Base-by-base conservation (phyloP, 192 early-diverging fungal species). In the Paraglomus occultum region DNA sequence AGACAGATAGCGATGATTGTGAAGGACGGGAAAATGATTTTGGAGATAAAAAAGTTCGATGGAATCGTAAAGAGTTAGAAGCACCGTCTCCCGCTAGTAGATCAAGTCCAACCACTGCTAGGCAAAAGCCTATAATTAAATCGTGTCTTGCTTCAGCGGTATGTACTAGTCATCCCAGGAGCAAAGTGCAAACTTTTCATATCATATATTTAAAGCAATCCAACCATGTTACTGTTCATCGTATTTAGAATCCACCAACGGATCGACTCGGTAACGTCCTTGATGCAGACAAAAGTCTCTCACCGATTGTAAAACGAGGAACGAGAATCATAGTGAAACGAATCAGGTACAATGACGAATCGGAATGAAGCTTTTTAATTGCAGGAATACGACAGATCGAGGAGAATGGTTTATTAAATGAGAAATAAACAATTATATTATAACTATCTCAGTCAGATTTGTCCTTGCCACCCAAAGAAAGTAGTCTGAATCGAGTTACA, bases 401-500 rank as follows among this genome's bases (percentile, higher is more conserved):
- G n/a, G n/a, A n/a, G n/a, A n/a, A n/a, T n/a, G n/a, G n/a, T n/a
- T n/a, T n/a, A n/a, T n/a, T n/a, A n/a, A 31, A 31, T 31, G 31
- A 31, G 31, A 31, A 31, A 31, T 31, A 31, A 31, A 31, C 31
- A 31, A 31, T 31, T 31, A 31, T 31, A 31, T 3, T 31, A 31
- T 31, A 2, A 1, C 31, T 31, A 31, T 31, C 3, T 31, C 3
- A 31, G 3, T 31, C 31, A 3, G 31, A 31, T 31, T 3, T 31
- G 3, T 31, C 31, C 31, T 31, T 31, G 31, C 31, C 1, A 55
- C 67, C 67, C 67, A 51, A 69, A 69, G 64, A 72, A 67, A 75
- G 68, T 75, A 75, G 73, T 75, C 73, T 75, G 73, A 75, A 75
- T 75, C 51, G 73, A 75, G 73, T 70, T 75, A 60, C 53, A 68